Percentiles rank a stretch among this genome's conserved stretches.
Evolutionary conservation across 2,329 filamentous ascomycete species (phyloP).

Genomic region (Ophiostoma sp.): DNA sequence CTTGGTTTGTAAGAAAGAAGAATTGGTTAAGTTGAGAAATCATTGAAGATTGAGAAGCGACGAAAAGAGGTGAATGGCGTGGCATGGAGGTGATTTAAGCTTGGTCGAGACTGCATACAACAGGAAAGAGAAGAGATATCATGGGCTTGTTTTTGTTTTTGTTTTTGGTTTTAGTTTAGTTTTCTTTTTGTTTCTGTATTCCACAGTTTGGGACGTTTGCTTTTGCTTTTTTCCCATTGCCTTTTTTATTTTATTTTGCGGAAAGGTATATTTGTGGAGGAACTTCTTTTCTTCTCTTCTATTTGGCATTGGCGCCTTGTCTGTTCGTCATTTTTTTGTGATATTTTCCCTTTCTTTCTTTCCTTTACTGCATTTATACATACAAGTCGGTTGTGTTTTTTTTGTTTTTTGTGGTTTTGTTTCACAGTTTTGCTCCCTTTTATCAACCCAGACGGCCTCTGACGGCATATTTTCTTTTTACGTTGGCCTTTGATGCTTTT

Average conservation of each 20-base stretch:
- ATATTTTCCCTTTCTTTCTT: neutral
- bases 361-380: neutral
- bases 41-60: neutral
- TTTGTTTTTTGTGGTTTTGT: neutral
- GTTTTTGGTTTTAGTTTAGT: neutral
- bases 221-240: neutral
- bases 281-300: neutral
- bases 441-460: neutral
- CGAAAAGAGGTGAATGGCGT: neutral
- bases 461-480: neutral
- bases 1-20: slow-evolving; percentile 29
- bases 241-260: neutral
- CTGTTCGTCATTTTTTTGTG: neutral
- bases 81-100: neutral
- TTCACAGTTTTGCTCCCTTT: neutral
- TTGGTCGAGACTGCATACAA: neutral
- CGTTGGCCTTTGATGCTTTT: neutral
- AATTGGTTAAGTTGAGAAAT: neutral
- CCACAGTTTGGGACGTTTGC: neutral
- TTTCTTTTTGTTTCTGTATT: neutral
- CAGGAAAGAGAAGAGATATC: neutral
- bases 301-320: neutral
- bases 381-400: neutral
- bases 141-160: neutral
- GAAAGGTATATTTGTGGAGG: slow-evolving; percentile 8